Conservation (phyloP, 345 rosid species). For the Toxicodendron radicans region DNA sequence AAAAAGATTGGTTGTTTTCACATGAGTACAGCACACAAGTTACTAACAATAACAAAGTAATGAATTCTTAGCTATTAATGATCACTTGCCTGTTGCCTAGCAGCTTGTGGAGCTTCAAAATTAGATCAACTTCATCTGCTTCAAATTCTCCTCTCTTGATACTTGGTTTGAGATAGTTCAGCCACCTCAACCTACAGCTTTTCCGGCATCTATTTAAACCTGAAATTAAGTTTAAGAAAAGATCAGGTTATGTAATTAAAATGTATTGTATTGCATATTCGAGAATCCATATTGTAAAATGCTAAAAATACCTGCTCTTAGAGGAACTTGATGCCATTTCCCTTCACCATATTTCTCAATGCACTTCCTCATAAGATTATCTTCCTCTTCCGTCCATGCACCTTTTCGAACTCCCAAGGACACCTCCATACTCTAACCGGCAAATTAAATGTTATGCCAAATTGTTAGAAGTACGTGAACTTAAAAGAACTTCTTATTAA, state of each 20-base stretch:
- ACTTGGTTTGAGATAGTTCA: constrained; percentile 30
- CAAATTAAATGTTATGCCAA: not conserved
- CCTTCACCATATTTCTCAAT: constrained; percentile 45
- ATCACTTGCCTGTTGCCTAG: constrained; percentile 27
- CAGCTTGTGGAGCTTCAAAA: constrained; percentile 22
- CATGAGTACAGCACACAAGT: too few species aligned
- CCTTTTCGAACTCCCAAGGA: constrained; percentile 42
- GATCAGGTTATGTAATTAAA: too few species aligned
- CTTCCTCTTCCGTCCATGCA: constrained; percentile 55
- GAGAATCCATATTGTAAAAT: too few species aligned
- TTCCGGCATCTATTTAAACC: constrained; percentile 30
- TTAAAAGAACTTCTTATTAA: not conserved
- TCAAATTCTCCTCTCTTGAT: constrained; percentile 27
- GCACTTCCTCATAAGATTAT: constrained; percentile 40
- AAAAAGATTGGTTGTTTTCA: too few species aligned
- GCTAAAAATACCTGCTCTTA: constrained; percentile 28
- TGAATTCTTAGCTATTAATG: too few species aligned
- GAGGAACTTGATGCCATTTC: constrained; percentile 48
- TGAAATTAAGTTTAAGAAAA: constrained; percentile 4
- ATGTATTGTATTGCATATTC: too few species aligned
- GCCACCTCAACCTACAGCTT: constrained; percentile 28
- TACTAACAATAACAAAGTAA: too few species aligned
- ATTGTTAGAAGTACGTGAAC: not conserved
- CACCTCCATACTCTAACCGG: constrained; percentile 11
- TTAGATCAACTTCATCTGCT: constrained; percentile 29